A percentile compares a stretch with the other conserved stretches of the same genome.
phyloP scores from a whole-genome alignment of 306 rosid species.

The Sicyos baderoa region DNA sequence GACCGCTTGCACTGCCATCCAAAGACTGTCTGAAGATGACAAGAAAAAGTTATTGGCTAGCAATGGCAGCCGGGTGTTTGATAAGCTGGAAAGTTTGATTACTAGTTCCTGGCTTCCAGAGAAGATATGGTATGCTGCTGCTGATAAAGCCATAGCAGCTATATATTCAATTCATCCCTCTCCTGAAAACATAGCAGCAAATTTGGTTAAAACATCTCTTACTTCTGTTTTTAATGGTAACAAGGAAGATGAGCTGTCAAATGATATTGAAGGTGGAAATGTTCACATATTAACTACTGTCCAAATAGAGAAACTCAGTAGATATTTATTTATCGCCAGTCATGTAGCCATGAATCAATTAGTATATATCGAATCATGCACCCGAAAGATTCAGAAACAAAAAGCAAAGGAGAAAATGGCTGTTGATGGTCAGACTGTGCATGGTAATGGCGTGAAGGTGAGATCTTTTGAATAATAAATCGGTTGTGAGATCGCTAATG shows the following conservation, averaged over 20 bases:
- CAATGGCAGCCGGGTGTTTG: constrained; percentile 54
- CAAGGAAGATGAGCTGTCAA: constrained; percentile 43
- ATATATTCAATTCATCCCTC: constrained; percentile 72
- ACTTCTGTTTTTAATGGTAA: constrained; percentile 44
- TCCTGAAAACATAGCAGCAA: constrained; percentile 70
- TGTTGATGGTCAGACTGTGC: constrained; percentile 37
- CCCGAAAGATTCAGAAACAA: constrained; percentile 78
- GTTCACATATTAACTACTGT: constrained; percentile 40
- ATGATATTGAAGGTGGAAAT: constrained; percentile 37
- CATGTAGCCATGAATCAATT: constrained; percentile 91
- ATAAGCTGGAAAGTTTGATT: constrained; percentile 61
- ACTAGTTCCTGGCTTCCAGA: constrained; percentile 75
- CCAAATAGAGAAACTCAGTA: constrained; percentile 55
- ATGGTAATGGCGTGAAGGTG: constrained; percentile 52
- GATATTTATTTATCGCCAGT: constrained; percentile 69
- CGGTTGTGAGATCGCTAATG: not conserved
- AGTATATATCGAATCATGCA: constrained; percentile 77
- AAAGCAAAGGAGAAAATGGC: constrained; percentile 46
- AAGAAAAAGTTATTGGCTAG: constrained; percentile 55
- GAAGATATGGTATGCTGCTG: constrained; percentile 86
- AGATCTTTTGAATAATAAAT: not conserved
- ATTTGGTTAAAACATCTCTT: constrained; percentile 55
- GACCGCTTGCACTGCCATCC: constrained; percentile 80
- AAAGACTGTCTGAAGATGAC: constrained; percentile 76
- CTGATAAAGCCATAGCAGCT: constrained; percentile 82